Evolutionary conservation across 1,139 yeast genomes (phyloP).

Genomic region (Taphrina sp.): DNA sequence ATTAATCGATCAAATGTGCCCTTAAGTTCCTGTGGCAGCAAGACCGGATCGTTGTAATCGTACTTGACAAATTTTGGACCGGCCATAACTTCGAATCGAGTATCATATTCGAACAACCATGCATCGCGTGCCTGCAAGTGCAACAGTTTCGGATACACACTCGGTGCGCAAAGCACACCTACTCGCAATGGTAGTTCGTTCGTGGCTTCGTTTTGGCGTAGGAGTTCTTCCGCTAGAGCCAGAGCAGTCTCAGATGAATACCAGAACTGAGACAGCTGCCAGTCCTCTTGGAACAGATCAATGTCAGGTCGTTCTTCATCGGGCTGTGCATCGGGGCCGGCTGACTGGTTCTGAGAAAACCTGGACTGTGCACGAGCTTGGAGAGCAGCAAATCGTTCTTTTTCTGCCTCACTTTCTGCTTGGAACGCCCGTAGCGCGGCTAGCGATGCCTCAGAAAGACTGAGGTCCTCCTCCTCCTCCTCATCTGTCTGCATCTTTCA

Average conservation of each 20-base stretch:
- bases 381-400: slow-evolving; percentile 52
- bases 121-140: slow-evolving; percentile 48
- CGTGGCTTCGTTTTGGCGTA: slow-evolving; percentile 51
- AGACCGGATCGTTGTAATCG: slow-evolving; percentile 69
- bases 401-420: slow-evolving; percentile 19
- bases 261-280: slow-evolving; percentile 95
- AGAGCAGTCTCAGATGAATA: slow-evolving; percentile 68
- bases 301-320: slow-evolving; percentile 48
- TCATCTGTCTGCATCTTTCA: too few relatives aligned
- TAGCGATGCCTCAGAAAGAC: slow-evolving; percentile 2
- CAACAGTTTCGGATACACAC: slow-evolving; percentile 80
- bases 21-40: slow-evolving; percentile 57
- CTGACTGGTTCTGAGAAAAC: slow-evolving; percentile 43
- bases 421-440: slow-evolving; percentile 20
- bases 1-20: slow-evolving; percentile 70
- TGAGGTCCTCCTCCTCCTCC: background rate
- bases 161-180: slow-evolving; percentile 83
- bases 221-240: slow-evolving; percentile 61
- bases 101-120: slow-evolving; percentile 74
- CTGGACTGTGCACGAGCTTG: slow-evolving; percentile 59
- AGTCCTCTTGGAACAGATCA: slow-evolving; percentile 76
- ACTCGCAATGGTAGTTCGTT: slow-evolving; percentile 58
- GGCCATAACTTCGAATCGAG: slow-evolving; percentile 69
- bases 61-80: slow-evolving; percentile 69
- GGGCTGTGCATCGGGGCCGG: slow-evolving; percentile 42